Conservation (phyloP, 768 basidiomycete species). For the Boletus pseudo-olivaceus region DNA sequence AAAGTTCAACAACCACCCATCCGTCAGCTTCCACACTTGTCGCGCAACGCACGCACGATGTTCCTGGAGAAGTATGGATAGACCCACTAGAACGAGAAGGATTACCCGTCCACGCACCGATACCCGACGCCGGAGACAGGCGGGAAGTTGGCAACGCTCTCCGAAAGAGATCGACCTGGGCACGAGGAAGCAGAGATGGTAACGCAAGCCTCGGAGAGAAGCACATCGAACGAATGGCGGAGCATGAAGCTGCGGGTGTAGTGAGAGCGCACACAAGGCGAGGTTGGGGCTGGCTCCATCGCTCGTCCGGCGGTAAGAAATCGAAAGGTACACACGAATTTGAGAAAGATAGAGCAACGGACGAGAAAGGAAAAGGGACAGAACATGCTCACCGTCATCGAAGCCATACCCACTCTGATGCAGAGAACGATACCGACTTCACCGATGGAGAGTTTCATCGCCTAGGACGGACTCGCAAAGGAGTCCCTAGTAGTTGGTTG, state of each 20-base stretch:
- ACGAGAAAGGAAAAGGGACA: constrained; percentile 11
- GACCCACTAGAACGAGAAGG: constrained; percentile 64
- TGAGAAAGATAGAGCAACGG: background rate
- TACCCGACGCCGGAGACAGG: constrained; percentile 1
- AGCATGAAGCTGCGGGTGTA: constrained; percentile 39
- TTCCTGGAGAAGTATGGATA: constrained; percentile 56
- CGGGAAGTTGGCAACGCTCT: background rate
- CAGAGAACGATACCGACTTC: constrained; percentile 7
- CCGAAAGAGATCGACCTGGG: constrained; percentile 20
- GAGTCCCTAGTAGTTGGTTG: constrained; percentile 19
- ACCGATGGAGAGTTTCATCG: background rate
- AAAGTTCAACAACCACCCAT: constrained; percentile 9
- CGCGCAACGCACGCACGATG: constrained; percentile 30
- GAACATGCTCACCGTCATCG: background rate
- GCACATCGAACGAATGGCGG: constrained; percentile 29
- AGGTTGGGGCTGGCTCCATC: constrained; percentile 20
- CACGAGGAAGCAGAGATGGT: constrained; percentile 6
- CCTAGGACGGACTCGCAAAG: constrained; percentile 14
- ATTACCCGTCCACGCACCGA: constrained; percentile 43
- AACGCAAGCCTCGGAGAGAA: constrained; percentile 4
- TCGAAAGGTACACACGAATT: background rate
- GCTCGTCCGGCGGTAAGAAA: constrained; percentile 1
- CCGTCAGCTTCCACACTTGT: constrained; percentile 18
- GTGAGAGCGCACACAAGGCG: constrained; percentile 43
- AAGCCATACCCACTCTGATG: constrained; percentile 7